A percentile compares a stretch with the other conserved stretches of the same genome.
Evolutionary conservation across 306 rosid species (phyloP).

Genomic region (Cicer judaicum): DNA sequence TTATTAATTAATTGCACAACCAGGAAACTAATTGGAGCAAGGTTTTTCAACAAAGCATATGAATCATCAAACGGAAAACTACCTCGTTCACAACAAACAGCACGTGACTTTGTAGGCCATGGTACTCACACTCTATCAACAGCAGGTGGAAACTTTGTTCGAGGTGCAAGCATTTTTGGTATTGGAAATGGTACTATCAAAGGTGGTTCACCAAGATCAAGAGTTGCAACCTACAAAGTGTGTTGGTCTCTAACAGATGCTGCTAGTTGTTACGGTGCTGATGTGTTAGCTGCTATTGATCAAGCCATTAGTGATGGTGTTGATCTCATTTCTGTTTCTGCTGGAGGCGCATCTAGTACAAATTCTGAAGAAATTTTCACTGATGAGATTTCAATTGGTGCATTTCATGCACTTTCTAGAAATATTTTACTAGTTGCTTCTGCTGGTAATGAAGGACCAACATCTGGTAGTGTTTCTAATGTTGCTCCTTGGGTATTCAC

Average conservation of each 20-base stretch:
- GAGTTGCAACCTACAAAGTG: conserved; percentile 76
- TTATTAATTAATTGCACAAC: background rate
- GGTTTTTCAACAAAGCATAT: conserved; percentile 57
- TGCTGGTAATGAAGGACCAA: conserved; percentile 72
- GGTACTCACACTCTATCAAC: conserved; percentile 86
- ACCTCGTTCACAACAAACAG: conserved; percentile 28
- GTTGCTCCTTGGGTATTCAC: conserved; percentile 73
- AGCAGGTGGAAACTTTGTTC: conserved; percentile 66
- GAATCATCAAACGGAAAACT: background rate
- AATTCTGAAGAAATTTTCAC: conserved; percentile 22
- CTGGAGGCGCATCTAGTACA: conserved; percentile 38
- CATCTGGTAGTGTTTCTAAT: conserved; percentile 48
- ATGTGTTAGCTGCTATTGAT: conserved; percentile 65
- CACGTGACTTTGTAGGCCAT: conserved; percentile 72
- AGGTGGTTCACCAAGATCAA: conserved; percentile 85
- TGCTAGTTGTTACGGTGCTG: conserved; percentile 58
- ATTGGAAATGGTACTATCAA: conserved; percentile 55
- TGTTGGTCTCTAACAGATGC: conserved; percentile 54
- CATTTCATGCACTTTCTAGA: conserved; percentile 63
- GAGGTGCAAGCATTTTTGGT: conserved; percentile 22
- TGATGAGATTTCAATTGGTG: conserved; percentile 52
- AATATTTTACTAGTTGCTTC: conserved; percentile 59
- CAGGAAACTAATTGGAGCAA: conserved; percentile 83
- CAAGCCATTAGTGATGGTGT: conserved; percentile 77
- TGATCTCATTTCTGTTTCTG: conserved; percentile 61